These are phyloP conservation scores for Xylaria bambusicola DNA, from an alignment of 495 filamentous ascomycete genomes.

Conservation along the genomic window DNA sequence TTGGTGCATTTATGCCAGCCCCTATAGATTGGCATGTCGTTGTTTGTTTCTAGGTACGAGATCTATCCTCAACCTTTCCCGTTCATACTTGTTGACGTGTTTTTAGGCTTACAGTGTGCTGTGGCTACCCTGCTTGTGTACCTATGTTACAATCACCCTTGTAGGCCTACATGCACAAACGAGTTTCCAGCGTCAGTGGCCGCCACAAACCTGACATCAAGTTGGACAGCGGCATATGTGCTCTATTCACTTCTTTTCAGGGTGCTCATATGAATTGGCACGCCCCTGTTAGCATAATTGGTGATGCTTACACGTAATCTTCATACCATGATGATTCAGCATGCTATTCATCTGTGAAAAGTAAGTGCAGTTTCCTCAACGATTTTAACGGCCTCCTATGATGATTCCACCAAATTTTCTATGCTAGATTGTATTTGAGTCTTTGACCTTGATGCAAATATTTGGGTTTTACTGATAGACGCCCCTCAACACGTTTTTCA, in stretches of 20 bases:
- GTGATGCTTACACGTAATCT: no score
- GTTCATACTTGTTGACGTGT: no score
- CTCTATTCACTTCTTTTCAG: no score
- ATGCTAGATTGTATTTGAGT: conserved; percentile 46
- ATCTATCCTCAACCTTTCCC: background rate
- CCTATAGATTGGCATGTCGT: background rate
- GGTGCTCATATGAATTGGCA: no score
- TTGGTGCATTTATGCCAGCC: background rate
- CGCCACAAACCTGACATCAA: no score
- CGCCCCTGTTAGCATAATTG: no score
- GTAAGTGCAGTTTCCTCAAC: background rate
- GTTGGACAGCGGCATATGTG: no score
- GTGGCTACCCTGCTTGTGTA: background rate
- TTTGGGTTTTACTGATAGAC: conserved; percentile 33
- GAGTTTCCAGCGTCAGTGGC: no score
- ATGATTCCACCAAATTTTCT: conserved; percentile 35
- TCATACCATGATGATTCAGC: background rate
- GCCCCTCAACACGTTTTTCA: background rate
- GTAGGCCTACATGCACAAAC: no score
- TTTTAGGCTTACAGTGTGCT: no score
- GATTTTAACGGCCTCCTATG: conserved; percentile 16
- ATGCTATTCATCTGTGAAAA: background rate
- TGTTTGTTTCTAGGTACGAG: background rate
- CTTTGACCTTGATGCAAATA: conserved; percentile 34
- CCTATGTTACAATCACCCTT: no score